A percentile compares a stretch with the other conserved stretches of the same genome.
Conservation (phyloP, 2,329 filamentous ascomycete species). For the Nothopassalora personata region DNA sequence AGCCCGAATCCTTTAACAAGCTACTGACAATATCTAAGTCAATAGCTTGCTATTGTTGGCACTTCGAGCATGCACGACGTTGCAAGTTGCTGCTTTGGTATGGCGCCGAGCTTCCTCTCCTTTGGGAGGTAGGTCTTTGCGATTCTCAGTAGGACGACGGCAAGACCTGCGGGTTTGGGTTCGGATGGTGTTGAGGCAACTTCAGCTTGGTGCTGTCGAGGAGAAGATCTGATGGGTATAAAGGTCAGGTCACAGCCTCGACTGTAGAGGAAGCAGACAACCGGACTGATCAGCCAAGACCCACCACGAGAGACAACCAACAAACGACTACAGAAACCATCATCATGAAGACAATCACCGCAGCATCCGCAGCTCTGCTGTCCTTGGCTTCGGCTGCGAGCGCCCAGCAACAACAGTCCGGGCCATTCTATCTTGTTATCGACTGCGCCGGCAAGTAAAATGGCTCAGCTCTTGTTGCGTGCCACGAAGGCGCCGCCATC, state of each 20-base stretch:
- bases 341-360: conserved; percentile 15
- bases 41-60: background rate
- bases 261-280: background rate
- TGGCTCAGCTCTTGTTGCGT: conserved; percentile 37
- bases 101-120: background rate
- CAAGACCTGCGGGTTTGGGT: background rate
- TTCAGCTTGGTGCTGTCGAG: background rate
- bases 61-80: background rate
- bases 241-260: background rate
- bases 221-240: background rate
- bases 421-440: conserved; percentile 42
- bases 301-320: background rate
- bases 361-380: conserved; percentile 16
- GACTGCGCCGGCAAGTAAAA: conserved; percentile 35
- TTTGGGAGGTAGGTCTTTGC: background rate
- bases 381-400: conserved; percentile 19
- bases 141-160: background rate
- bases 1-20: background rate
- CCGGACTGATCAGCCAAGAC: background rate
- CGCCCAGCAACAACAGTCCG: conserved; percentile 35
- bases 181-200: background rate
- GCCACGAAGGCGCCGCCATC: conserved; percentile 47
- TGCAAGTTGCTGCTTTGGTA: background rate
- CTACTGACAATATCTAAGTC: background rate
- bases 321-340: background rate